phyloP scores from a whole-genome alignment of 257 asterid species.

The Rhazya stricta region DNA sequence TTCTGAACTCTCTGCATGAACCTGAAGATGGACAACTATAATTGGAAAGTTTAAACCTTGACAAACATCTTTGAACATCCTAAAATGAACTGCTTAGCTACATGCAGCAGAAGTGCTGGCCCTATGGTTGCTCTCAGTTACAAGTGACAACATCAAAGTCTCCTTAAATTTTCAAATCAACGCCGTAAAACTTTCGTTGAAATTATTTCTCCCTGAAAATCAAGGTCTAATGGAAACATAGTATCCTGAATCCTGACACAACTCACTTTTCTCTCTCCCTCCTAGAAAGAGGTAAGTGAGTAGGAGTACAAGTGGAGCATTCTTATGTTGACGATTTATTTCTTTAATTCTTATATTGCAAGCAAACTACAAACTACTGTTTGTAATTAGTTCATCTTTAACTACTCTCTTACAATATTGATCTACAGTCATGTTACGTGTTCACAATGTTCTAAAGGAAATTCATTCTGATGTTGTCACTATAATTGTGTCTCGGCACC shows the following conservation, averaged over 20 bases:
- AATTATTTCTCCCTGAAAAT: not conserved
- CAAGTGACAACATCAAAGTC: not conserved
- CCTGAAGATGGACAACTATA: not conserved
- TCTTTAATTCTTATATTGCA: not conserved
- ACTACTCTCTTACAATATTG: constrained; percentile 14
- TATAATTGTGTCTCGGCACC: constrained; percentile 79
- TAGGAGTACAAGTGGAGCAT: not conserved
- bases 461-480: constrained; percentile 59
- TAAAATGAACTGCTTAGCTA: not conserved
- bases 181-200: not conserved
- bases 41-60: not conserved
- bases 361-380: constrained; percentile 7
- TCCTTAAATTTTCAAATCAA: not conserved
- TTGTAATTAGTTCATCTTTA: not conserved
- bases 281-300: not conserved
- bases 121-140: not conserved
- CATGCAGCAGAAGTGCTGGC: not conserved
- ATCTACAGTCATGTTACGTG: constrained; percentile 68
- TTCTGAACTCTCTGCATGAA: not conserved
- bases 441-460: constrained; percentile 57
- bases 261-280: not conserved
- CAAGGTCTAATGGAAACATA: not conserved
- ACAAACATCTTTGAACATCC: not conserved
- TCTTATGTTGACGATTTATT: not conserved
- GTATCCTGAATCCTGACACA: not conserved